A percentile compares a stretch with the other conserved stretches of the same genome.
Evolutionary conservation across 192 early-diverging fungal genomes (phyloP).

Genomic region (Entrophospora sp.): DNA sequence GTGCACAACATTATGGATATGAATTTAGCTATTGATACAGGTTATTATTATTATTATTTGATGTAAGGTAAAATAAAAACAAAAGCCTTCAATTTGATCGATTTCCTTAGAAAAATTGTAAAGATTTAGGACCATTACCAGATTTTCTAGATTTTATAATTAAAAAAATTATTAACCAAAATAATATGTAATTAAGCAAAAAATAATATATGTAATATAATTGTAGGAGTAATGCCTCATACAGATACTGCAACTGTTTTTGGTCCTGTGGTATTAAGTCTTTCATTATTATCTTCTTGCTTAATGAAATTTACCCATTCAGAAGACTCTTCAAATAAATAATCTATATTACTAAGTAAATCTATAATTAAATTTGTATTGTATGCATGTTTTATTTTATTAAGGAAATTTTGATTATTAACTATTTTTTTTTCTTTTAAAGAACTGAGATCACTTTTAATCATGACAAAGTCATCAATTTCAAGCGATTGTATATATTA

Average conservation of each 20-base stretch:
- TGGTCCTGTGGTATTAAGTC: slow-evolving; percentile 46
- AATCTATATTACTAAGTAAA: slow-evolving; percentile 36
- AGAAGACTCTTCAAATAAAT: slow-evolving; percentile 17
- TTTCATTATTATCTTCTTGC: slow-evolving; percentile 55
- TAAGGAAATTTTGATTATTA: background rate
- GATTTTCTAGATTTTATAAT: slow-evolving; percentile 32
- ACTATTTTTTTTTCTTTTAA: background rate
- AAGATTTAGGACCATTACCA: slow-evolving; percentile 46
- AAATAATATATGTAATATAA: too few species aligned
- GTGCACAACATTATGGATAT: slow-evolving; percentile 61
- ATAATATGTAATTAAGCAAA: too few species aligned
- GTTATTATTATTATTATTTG: too few species aligned
- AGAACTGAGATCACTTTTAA: slow-evolving; percentile 47
- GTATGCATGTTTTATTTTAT: background rate
- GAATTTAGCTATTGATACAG: slow-evolving; percentile 50
- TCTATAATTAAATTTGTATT: background rate
- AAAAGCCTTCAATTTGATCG: too few species aligned
- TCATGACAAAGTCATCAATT: slow-evolving; percentile 44
- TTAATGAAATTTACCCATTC: slow-evolving; percentile 49
- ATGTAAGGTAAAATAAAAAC: too few species aligned
- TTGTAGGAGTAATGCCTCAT: slow-evolving; percentile 28
- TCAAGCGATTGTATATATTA: slow-evolving; percentile 42
- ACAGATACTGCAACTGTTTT: slow-evolving; percentile 46
- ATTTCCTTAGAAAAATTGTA: slow-evolving; percentile 32
- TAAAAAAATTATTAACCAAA: slow-evolving; percentile 27